Evolutionary conservation across 306 rosid genomes (phyloP).

Genomic region (Benincasa hispida): DNA sequence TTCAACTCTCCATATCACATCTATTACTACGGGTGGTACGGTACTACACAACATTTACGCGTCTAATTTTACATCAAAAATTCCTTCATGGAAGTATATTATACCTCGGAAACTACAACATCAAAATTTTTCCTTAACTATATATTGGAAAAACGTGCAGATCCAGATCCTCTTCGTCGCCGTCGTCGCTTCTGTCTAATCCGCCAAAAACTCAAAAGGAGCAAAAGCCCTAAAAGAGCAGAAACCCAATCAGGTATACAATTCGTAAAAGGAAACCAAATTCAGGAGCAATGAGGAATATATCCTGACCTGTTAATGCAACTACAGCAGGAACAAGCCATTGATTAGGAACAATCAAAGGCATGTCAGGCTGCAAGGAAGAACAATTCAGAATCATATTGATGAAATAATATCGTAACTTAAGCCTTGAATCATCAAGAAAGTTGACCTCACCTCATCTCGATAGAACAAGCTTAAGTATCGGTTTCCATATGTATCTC

Average conservation of each 20-base stretch:
- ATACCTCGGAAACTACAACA: neutral
- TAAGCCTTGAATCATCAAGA: neutral
- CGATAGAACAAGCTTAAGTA: slow-evolving; percentile 62
- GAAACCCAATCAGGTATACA: neutral
- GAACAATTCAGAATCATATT: neutral
- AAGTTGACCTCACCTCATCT: slow-evolving; percentile 55
- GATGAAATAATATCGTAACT: neutral
- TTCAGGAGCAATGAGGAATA: neutral
- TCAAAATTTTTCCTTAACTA: slow-evolving; percentile 23
- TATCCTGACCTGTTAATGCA: slow-evolving; percentile 54
- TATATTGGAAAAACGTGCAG: slow-evolving; percentile 45
- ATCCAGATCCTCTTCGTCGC: slow-evolving; percentile 58
- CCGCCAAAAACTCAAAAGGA: slow-evolving; percentile 65
- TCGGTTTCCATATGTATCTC: slow-evolving; percentile 38
- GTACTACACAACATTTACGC: neutral
- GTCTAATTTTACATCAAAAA: slow-evolving; percentile 6
- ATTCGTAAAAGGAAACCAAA: neutral
- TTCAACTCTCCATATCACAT: neutral
- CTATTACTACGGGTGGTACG: neutral
- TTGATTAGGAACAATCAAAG: slow-evolving; percentile 49
- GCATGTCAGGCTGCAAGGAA: slow-evolving; percentile 61
- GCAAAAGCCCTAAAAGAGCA: slow-evolving; percentile 38
- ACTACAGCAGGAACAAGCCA: slow-evolving; percentile 70
- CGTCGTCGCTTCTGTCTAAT: slow-evolving; percentile 76
- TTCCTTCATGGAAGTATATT: neutral